phyloP scores from a whole-genome alignment of 2,329 filamentous ascomycete genomes.

The Oidium heveae region DNA sequence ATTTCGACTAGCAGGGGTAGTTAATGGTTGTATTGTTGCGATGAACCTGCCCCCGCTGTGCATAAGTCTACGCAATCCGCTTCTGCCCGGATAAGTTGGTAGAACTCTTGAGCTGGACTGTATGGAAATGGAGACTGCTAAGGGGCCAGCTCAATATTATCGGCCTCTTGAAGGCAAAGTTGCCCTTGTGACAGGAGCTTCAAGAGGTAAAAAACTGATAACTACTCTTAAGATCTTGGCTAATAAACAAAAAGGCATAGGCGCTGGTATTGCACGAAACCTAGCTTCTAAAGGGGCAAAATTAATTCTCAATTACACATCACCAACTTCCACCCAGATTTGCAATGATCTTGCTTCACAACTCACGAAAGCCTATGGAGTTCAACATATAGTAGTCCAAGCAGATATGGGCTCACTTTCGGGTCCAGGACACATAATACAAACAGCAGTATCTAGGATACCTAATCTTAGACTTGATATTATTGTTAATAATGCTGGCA shows the following conservation, averaged over 20 bases:
- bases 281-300: constrained; percentile 43
- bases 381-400: constrained; percentile 37
- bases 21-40: no score
- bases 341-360: constrained; percentile 27
- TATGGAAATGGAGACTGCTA: not conserved
- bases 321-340: constrained; percentile 26
- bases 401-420: constrained; percentile 42
- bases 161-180: constrained; percentile 42
- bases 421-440: constrained; percentile 33
- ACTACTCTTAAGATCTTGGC: not conserved
- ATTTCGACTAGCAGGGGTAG: no score
- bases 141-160: not conserved
- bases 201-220: constrained; percentile 28
- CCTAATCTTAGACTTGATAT: constrained; percentile 47
- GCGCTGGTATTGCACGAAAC: constrained; percentile 34
- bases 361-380: constrained; percentile 29
- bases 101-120: no score
- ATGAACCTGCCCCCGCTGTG: no score
- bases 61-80: no score
- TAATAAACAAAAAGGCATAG: constrained; percentile 33
- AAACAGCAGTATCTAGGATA: constrained; percentile 23
- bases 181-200: constrained; percentile 56
- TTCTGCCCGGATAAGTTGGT: no score
- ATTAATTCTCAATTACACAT: constrained; percentile 41
- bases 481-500: constrained; percentile 67